phyloP scores from a whole-genome alignment of 2,329 filamentous ascomycete genomes.

The Aureobasidium sp. region DNA sequence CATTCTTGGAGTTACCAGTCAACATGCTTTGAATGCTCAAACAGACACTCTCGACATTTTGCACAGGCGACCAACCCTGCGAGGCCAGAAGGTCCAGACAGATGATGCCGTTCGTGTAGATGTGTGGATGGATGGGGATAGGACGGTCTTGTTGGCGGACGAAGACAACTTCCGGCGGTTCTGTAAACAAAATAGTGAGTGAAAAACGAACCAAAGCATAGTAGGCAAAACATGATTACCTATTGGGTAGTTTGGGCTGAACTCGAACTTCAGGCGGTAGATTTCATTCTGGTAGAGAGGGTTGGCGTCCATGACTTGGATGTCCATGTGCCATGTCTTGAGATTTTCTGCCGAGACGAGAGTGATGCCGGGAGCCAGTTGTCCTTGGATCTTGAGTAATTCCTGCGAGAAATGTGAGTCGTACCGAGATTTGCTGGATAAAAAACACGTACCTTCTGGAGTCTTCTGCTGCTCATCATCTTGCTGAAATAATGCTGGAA shows the following conservation, averaged over 20 bases:
- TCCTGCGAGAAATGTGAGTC: background rate
- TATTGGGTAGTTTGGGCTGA: conserved; percentile 80
- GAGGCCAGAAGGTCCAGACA: conserved; percentile 86
- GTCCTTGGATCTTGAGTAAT: conserved; percentile 45
- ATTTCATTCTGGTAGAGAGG: conserved; percentile 75
- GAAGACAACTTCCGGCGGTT: conserved; percentile 93
- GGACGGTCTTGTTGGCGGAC: conserved; percentile 47
- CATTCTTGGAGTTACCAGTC: conserved; percentile 86
- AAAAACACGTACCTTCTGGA: conserved; percentile 38
- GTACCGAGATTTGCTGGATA: background rate
- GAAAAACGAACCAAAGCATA: background rate
- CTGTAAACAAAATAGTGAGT: conserved; percentile 40
- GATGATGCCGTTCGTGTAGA: conserved; percentile 98
- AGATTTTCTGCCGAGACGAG: conserved; percentile 77
- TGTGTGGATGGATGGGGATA: conserved; percentile 93
- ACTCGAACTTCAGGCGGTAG: conserved; percentile 82
- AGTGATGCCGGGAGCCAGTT: conserved; percentile 61
- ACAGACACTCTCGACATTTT: conserved; percentile 93
- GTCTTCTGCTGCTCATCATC: conserved; percentile 32
- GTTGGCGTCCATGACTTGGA: conserved; percentile 81
- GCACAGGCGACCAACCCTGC: conserved; percentile 91
- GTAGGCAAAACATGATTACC: conserved; percentile 46
- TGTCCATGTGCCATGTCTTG: conserved; percentile 87
- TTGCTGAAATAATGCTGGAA: conserved; percentile 13
- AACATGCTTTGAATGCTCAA: conserved; percentile 98